Conservation (phyloP, 208 protist genomes). For the Spongospora subterranea region DNA sequence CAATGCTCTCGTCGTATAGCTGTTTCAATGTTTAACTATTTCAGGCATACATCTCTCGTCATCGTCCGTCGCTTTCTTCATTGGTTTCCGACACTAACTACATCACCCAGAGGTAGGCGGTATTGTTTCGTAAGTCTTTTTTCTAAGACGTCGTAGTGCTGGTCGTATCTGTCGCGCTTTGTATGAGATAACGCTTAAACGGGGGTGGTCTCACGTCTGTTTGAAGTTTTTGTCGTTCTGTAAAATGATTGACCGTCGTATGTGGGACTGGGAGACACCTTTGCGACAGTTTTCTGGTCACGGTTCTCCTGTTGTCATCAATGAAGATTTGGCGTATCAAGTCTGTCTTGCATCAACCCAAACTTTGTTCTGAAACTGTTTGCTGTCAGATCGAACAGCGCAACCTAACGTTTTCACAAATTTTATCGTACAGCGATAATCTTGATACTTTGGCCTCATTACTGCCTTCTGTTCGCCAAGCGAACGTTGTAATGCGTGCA, state of each 20-base stretch:
- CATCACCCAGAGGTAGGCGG: conserved; percentile 89
- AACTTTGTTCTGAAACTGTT: not conserved
- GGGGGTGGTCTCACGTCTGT: conserved; percentile 93
- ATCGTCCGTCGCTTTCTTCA: conserved; percentile 94
- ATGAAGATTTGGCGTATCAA: not conserved
- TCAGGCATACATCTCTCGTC: conserved; percentile 97
- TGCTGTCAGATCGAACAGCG: not conserved
- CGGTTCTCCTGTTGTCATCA: not conserved
- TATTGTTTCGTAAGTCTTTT: conserved; percentile 23
- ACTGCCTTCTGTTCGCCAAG: conserved; percentile 11
- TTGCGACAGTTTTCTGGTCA: conserved; percentile 72
- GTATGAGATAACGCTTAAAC: conserved; percentile 93
- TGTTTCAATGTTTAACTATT: not conserved
- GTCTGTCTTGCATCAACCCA: not conserved
- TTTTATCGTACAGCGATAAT: not conserved
- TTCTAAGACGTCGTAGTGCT: conserved; percentile 61
- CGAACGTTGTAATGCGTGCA: not conserved
- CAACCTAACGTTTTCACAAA: not conserved
- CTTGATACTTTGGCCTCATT: not conserved
- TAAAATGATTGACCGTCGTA: conserved; percentile 93
- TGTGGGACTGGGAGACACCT: conserved; percentile 93
- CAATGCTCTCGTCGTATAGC: not conserved
- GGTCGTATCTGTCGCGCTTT: conserved; percentile 79
- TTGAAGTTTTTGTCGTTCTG: conserved; percentile 84
- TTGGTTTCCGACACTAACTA: conserved; percentile 99